phyloP scores from a whole-genome alignment of 306 rosid genomes.

The Corylus americana region DNA sequence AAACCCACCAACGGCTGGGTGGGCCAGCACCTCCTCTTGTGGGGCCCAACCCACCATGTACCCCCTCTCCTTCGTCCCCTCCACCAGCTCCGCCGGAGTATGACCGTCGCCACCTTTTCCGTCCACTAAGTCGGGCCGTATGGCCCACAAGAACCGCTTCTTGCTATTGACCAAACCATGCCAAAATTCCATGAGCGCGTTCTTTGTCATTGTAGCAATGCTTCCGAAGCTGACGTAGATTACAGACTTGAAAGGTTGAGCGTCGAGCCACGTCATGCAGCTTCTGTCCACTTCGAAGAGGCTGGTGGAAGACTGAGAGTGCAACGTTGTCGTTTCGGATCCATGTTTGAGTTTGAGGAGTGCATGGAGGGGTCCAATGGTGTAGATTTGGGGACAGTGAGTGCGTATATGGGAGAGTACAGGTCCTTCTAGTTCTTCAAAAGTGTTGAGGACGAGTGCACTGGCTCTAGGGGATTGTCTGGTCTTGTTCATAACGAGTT shows the following conservation, averaged over 20 bases:
- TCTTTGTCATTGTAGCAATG: not conserved
- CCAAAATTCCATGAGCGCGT: slow-evolving; percentile 33
- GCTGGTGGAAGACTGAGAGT: not conserved
- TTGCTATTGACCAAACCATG: slow-evolving; percentile 39
- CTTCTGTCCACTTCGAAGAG: slow-evolving; percentile 31
- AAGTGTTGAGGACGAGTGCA: slow-evolving; percentile 56
- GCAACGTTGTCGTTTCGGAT: not conserved
- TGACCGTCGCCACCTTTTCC: not conserved
- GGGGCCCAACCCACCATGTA: slow-evolving; percentile 35
- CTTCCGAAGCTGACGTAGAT: slow-evolving; percentile 56
- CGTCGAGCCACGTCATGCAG: slow-evolving; percentile 24
- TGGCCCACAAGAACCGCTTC: slow-evolving; percentile 39
- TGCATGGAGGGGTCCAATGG: slow-evolving; percentile 41
- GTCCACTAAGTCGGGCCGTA: slow-evolving; percentile 22
- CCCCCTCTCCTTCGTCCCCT: slow-evolving; percentile 24
- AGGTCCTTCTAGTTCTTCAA: slow-evolving; percentile 59
- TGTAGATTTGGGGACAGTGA: slow-evolving; percentile 26
- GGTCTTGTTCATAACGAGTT: too few relatives aligned
- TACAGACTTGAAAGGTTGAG: slow-evolving; percentile 38
- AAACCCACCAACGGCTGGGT: slow-evolving; percentile 34
- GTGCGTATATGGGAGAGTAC: slow-evolving; percentile 28
- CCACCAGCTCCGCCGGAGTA: slow-evolving; percentile 18
- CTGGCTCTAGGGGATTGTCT: slow-evolving; percentile 23
- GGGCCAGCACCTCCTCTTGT: slow-evolving; percentile 38
- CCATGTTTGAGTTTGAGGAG: slow-evolving; percentile 17